A percentile compares a stretch with the other conserved stretches of the same genome.
phyloP scores from a whole-genome alignment of 2,329 filamentous ascomycete genomes.

The Ceratocystis cacaofunesta region DNA sequence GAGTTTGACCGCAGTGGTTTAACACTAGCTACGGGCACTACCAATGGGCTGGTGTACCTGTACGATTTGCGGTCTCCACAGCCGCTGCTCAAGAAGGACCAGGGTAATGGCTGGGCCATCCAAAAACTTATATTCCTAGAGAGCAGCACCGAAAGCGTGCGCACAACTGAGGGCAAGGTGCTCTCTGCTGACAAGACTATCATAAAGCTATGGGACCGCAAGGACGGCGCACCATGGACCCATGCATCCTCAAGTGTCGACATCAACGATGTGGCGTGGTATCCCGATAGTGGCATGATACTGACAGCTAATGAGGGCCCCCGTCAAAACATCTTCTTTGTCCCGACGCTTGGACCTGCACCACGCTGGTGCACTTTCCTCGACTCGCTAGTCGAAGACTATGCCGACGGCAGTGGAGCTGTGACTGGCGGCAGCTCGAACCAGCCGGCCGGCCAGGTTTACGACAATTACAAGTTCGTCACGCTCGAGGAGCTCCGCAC shows the following conservation, averaged over 20 bases:
- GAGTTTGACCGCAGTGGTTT: constrained; percentile 75
- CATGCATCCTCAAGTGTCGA: constrained; percentile 91
- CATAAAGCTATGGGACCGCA: constrained; percentile 90
- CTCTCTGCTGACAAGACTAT: constrained; percentile 87
- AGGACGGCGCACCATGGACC: constrained; percentile 77
- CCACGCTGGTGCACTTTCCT: constrained; percentile 94
- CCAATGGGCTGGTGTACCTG: constrained; percentile 71
- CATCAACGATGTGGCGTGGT: constrained; percentile 87
- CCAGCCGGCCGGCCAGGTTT: constrained; percentile 60
- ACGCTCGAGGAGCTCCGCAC: constrained; percentile 73
- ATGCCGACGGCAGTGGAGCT: constrained; percentile 52
- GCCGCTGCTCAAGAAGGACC: constrained; percentile 79
- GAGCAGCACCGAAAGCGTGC: constrained; percentile 58
- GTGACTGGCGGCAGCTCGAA: constrained; percentile 15
- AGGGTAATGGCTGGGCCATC: constrained; percentile 87
- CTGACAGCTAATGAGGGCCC: constrained; percentile 93
- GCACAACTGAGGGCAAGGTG: constrained; percentile 72
- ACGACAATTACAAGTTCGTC: constrained; percentile 99
- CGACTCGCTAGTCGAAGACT: constrained; percentile 95
- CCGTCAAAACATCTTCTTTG: constrained; percentile 88
- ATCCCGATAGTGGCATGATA: constrained; percentile 83
- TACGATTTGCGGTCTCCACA: constrained; percentile 84
- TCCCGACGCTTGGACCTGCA: constrained; percentile 82
- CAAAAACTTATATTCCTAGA: constrained; percentile 59
- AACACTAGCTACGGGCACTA: constrained; percentile 75